Evolutionary conservation across 2,329 filamentous ascomycete genomes (phyloP), one percentile per base, ranked within the genome.

Genomic region (Pseudogymnoascus sp.): DNA sequence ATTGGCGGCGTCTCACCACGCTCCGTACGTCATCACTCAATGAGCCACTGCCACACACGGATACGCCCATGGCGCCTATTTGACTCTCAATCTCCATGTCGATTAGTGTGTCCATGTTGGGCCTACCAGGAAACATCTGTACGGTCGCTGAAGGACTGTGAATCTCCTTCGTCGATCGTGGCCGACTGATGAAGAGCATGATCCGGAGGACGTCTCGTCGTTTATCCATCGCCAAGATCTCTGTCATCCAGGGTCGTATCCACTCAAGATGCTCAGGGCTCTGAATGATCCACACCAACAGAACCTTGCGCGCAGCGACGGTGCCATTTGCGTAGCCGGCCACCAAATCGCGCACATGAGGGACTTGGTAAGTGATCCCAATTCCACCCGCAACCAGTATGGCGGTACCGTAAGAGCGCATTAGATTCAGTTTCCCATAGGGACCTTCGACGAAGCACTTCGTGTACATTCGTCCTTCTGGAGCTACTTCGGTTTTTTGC

Each of bases 211-310:
- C 81, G 63, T 91, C 88, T 61, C 89, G 82, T 57, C 88, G 83
- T 71, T 81, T 83, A 61, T 89, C 86, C 85, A 91, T 88, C 62
- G 83, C 82, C 38, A 91, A 78, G 64, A 91, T 90, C 69, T 87
- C 81, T 3, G 88, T 91, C 89, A 92, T 91, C 87, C 88, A 91
- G 6, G 87, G 87, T 53, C 88, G 81, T 70, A 91, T 91, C 88
- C 88, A 92, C 73, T 92, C 88, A 28, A 92, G 79, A 71, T 91
- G 88, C 75, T 91, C 89, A 67, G 87, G 87, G 68, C 82, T 88
- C 68, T 89, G 89, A 62, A 93, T 88, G 57, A 86, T 86, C 89
- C 89, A 93, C 38, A 91, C 84, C 22, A 93, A 80, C 5, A 90
- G 78, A 57, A 92, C 80, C 71, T 86, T 88, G 64, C 87, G 83